A percentile compares a stretch with the other conserved stretches of the same genome.
phyloP scores from a whole-genome alignment of 1,139 yeast genomes.

The Pichia sp. region DNA sequence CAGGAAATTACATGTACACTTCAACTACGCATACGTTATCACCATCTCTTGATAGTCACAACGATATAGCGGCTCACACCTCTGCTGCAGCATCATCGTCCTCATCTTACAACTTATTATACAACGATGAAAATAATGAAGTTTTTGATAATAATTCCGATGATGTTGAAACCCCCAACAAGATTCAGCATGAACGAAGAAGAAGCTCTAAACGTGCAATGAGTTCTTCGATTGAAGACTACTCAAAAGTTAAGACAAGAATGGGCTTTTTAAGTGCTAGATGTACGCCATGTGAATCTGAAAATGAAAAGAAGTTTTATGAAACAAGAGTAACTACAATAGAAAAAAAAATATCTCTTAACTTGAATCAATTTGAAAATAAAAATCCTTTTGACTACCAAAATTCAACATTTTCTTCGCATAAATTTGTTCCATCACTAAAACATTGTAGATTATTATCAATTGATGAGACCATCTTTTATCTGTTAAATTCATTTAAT shows the following conservation, averaged over 20 bases:
- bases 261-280: too few relatives aligned
- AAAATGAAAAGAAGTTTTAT: too few relatives aligned
- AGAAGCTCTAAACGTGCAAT: slow-evolving; percentile 27
- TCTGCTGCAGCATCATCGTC: too few relatives aligned
- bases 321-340: background rate
- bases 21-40: too few relatives aligned
- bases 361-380: background rate
- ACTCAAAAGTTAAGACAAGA: slow-evolving; percentile 23
- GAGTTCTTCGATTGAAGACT: slow-evolving; percentile 26
- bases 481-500: slow-evolving; percentile 43
- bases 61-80: too few relatives aligned
- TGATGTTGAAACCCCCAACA: background rate
- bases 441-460: slow-evolving; percentile 21
- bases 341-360: background rate
- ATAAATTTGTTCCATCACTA: slow-evolving; percentile 12
- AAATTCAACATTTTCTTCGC: slow-evolving; percentile 14
- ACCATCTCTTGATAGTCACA: too few relatives aligned
- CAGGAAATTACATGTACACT: too few relatives aligned
- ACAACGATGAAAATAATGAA: too few relatives aligned
- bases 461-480: slow-evolving; percentile 23
- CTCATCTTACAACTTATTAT: too few relatives aligned
- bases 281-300: too few relatives aligned
- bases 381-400: slow-evolving; percentile 8
- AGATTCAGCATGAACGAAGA: slow-evolving; percentile 7
- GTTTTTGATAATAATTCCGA: slow-evolving; percentile 4